These are phyloP conservation scores for Escallonia rubra DNA, from an alignment of 129 eudicot genomes.

Conservation along the genomic window DNA sequence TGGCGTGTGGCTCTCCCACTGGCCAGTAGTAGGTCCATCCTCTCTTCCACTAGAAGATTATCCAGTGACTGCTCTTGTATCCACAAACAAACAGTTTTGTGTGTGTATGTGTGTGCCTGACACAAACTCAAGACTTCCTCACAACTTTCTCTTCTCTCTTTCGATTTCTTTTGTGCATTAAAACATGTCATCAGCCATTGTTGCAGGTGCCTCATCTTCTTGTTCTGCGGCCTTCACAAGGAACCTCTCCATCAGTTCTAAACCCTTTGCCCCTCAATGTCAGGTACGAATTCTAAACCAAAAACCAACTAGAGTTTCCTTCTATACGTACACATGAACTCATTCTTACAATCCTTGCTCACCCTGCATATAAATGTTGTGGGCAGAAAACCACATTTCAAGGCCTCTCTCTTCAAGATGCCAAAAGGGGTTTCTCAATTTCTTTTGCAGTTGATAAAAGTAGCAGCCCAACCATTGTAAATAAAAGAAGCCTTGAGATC, in stretches of 20 bases:
- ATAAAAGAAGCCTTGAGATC: slow-evolving; percentile 36
- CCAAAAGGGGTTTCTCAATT: slow-evolving; percentile 45
- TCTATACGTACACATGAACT: no score
- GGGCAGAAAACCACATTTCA: slow-evolving; percentile 68
- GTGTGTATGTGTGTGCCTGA: no score
- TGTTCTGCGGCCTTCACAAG: slow-evolving; percentile 35
- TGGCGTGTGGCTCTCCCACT: slow-evolving; percentile 32
- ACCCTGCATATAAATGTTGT: not conserved
- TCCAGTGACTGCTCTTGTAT: not conserved
- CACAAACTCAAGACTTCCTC: not conserved
- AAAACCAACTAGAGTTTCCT: no score
- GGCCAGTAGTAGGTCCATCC: not conserved
- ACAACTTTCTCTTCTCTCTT: not conserved
- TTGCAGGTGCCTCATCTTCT: slow-evolving; percentile 46
- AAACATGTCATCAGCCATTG: slow-evolving; percentile 33
- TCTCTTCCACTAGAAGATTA: slow-evolving; percentile 6
- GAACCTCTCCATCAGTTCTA: slow-evolving; percentile 26
- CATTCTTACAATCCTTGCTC: no score
- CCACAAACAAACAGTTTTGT: not conserved
- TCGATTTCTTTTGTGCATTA: not conserved
- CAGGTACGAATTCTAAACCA: slow-evolving; percentile 15
- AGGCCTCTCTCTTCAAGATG: slow-evolving; percentile 64
- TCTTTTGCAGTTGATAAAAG: slow-evolving; percentile 20
- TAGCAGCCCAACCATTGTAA: not conserved
- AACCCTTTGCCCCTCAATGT: slow-evolving; percentile 5